Percentiles rank a stretch among this genome's conserved stretches.
These are phyloP conservation scores for Apiospora koreana DNA, from an alignment of 2,329 filamentous ascomycete species.

Conservation along the genomic window DNA sequence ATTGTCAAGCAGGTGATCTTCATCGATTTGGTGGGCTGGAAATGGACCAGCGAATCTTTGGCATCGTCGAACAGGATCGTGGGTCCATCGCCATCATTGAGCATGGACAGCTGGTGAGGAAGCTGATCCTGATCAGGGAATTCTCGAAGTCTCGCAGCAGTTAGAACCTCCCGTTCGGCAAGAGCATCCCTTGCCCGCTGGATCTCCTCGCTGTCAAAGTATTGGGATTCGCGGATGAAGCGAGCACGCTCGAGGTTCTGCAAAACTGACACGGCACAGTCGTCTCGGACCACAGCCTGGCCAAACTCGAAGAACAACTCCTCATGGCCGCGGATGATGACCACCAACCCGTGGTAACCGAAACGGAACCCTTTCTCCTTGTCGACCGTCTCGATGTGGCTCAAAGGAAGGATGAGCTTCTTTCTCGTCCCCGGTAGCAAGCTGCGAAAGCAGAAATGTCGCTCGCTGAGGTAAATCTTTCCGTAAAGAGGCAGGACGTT, in stretches of 20 bases:
- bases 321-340: slow-evolving; percentile 93
- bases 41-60: slow-evolving; percentile 83
- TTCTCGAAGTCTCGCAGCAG: slow-evolving; percentile 66
- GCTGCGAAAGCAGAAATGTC: slow-evolving; percentile 90
- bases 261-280: slow-evolving; percentile 81
- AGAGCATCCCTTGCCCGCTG: slow-evolving; percentile 74
- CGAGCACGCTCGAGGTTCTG: slow-evolving; percentile 73
- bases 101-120: slow-evolving; percentile 45
- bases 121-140: slow-evolving; percentile 52
- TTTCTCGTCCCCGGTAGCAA: slow-evolving; percentile 86
- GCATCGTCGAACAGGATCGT: slow-evolving; percentile 89
- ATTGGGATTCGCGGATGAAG: slow-evolving; percentile 68
- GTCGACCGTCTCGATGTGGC: slow-evolving; percentile 88
- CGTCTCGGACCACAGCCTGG: slow-evolving; percentile 76
- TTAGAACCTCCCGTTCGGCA: slow-evolving; percentile 78
- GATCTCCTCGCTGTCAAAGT: slow-evolving; percentile 68
- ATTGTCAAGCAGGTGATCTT: slow-evolving; percentile 93
- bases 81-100: slow-evolving; percentile 55
- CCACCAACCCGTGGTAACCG: slow-evolving; percentile 84
- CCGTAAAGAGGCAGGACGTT: slow-evolving; percentile 90
- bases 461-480: slow-evolving; percentile 91
- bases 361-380: slow-evolving; percentile 95
- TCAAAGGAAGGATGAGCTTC: slow-evolving; percentile 87
- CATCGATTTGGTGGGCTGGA: slow-evolving; percentile 80
- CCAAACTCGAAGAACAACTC: slow-evolving; percentile 96